Conservation (phyloP, 1,139 yeast genomes). For the Candida sanyaensis region DNA sequence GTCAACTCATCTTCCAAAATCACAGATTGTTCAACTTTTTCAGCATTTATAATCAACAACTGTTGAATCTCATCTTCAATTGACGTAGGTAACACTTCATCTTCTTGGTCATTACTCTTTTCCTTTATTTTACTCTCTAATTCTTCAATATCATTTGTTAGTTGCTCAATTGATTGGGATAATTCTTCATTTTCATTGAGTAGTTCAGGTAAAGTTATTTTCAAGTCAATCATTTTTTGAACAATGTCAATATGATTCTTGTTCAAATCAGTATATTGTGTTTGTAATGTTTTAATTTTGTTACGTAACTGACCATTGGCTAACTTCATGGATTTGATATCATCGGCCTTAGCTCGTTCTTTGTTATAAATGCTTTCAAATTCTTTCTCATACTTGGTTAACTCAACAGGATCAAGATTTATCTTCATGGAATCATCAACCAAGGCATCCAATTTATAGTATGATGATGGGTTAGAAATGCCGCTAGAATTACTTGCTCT, state of each 20-base stretch:
- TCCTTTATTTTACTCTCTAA: conserved; percentile 41
- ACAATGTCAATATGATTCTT: conserved; percentile 64
- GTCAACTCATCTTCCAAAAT: conserved; percentile 51
- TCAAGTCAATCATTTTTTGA: conserved; percentile 44
- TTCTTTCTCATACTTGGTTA: conserved; percentile 71
- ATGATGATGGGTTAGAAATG: conserved; percentile 12
- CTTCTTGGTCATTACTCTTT: conserved; percentile 3
- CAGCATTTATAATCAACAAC: conserved; percentile 50
- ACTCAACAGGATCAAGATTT: conserved; percentile 67
- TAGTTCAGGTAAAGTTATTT: conserved; percentile 50
- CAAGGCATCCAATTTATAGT: conserved; percentile 68
- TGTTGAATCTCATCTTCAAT: conserved; percentile 52
- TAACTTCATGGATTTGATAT: conserved; percentile 63
- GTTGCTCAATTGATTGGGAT: conserved; percentile 60
- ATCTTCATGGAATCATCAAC: conserved; percentile 80
- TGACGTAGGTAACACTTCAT: conserved; percentile 29
- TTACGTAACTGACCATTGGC: conserved; percentile 74
- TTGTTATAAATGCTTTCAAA: conserved; percentile 69
- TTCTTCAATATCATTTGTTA: conserved; percentile 54
- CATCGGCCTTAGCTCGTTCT: conserved; percentile 69
- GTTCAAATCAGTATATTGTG: conserved; percentile 66
- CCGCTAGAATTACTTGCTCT: conserved; percentile 1
- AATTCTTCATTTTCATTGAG: conserved; percentile 76
- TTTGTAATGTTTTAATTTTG: conserved; percentile 74
- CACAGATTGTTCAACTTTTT: conserved; percentile 59